Evolutionary conservation across 768 basidiomycete genomes (phyloP), one percentile per base, ranked within the genome.

Genomic region (Kondoa subrosea): DNA sequence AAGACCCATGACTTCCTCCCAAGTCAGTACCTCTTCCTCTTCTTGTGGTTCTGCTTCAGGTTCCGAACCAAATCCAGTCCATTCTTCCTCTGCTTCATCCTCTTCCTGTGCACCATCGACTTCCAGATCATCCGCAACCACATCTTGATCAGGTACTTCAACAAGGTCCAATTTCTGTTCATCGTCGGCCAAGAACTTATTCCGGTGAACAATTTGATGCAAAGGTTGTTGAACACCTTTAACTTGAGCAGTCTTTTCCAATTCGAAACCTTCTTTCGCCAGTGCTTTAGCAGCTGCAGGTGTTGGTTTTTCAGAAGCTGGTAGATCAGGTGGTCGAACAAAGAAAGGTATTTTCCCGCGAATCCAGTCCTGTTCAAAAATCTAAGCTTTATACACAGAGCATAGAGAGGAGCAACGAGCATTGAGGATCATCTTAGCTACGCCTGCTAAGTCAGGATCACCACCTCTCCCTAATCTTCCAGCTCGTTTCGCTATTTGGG

Each of bases 321-420:
- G 84, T 8, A 87, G 80, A 76, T 89, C 90, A 66, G 93, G 93
- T 16, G 95, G 95, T 15, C 87, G 76, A 40, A 91, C 91, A 74
- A 96, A 99, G 81, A 85, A 99, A 25, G 95, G 95, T 74, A 99
- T 93, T 73, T 90, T 87, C 4, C 93, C 95, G 59, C 95, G 81
- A 68, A 96, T 91, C 93, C 93, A 96, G 77, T 96, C 71, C 72
- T 70, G 67, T 58, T 17, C 17, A 4, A 17, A 14, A 3, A 12
- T n/a, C 27, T 27, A 26, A 34, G 60, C 65, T 34, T n/a, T n/a
- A 68, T 60, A 29, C 25, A 34, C 0, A 14, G n/a, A 2, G 30
- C 0, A 63, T 21, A 4, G 61, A 27, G 56, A 21, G 1, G 58
- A 25, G 27, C 2, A 50, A 70, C 73, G 31, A 34, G 72, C 95